A percentile compares a stretch with the other conserved stretches of the same genome.
phyloP scores from a whole-genome alignment of 176 grass and related monocot species.

The Pontederia crassipes region DNA sequence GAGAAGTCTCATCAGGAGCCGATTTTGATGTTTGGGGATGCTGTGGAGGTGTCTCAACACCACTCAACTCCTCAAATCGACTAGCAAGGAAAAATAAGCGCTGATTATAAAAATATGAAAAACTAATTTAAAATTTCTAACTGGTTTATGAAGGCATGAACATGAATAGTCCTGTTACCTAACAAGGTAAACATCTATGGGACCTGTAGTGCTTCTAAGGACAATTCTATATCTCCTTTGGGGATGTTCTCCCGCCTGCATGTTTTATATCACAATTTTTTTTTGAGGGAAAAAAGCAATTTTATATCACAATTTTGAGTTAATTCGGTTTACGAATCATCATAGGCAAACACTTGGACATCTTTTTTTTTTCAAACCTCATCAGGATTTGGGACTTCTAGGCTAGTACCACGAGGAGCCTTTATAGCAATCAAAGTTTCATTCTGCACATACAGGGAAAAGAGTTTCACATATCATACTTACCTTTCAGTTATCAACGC shows the following conservation, averaged over 20 bases:
- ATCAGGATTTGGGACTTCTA: slow-evolving; percentile 88
- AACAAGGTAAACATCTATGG: slow-evolving; percentile 88
- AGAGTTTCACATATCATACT: neutral
- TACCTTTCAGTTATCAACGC: too few species aligned
- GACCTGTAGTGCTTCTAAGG: slow-evolving; percentile 82
- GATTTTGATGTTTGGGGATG: slow-evolving; percentile 28
- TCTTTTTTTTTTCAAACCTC: slow-evolving; percentile 34
- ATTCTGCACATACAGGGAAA: slow-evolving; percentile 43
- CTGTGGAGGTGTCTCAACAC: slow-evolving; percentile 31
- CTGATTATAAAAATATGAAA: neutral
- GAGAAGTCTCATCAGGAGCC: slow-evolving; percentile 18
- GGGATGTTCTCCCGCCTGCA: slow-evolving; percentile 49
- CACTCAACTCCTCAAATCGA: slow-evolving; percentile 57
- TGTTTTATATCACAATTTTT: neutral
- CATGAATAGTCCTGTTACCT: slow-evolving; percentile 36
- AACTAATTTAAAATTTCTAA: neutral
- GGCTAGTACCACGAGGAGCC: slow-evolving; percentile 74
- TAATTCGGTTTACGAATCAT: neutral
- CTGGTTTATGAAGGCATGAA: neutral
- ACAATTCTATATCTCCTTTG: slow-evolving; percentile 86
- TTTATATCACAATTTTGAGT: neutral
- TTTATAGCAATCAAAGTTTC: slow-evolving; percentile 81
- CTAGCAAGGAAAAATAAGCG: slow-evolving; percentile 18
- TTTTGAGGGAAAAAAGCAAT: too few species aligned
- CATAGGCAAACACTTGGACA: neutral